Evolutionary conservation across 2,329 filamentous ascomycete genomes (phyloP).

Genomic region (Cladophialophora carrionii): DNA sequence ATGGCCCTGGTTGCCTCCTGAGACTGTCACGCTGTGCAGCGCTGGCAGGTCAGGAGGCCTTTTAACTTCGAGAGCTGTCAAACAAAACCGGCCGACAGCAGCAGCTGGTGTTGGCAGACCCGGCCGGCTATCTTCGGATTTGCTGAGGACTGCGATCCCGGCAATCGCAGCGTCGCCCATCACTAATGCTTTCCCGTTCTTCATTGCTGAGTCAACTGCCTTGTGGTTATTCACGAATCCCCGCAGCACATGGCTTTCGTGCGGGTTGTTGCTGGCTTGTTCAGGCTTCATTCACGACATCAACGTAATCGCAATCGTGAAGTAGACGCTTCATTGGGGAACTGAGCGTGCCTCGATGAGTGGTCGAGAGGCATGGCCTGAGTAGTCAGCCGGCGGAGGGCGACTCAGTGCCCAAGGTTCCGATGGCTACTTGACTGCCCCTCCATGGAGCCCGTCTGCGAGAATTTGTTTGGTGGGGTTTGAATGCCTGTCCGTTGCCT

Average conservation of each 20-base stretch:
- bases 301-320: constrained; percentile 9
- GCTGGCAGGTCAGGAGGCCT: background rate
- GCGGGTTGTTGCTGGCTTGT: constrained; percentile 22
- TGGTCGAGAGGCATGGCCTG: constrained; percentile 17
- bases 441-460: constrained; percentile 36
- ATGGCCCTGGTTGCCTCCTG: background rate
- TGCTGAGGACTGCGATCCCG: constrained; percentile 4
- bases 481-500: constrained; percentile 4
- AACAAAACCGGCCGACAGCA: background rate
- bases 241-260: constrained; percentile 25
- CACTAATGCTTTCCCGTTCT: constrained; percentile 5
- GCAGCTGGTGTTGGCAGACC: background rate
- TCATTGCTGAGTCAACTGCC: constrained; percentile 25
- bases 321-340: constrained; percentile 25
- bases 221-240: constrained; percentile 25
- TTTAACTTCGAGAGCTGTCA: background rate
- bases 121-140: constrained; percentile 20
- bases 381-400: constrained; percentile 25
- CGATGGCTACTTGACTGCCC: constrained; percentile 17
- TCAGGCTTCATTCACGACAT: background rate
- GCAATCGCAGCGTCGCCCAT: constrained; percentile 13
- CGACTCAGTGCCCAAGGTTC: constrained; percentile 25
- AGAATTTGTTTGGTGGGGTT: constrained; percentile 27
- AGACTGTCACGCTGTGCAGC: background rate
- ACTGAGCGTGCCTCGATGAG: constrained; percentile 28